Base-by-base conservation (phyloP, 345 rosid species). In the Eutrema heterophyllum region DNA sequence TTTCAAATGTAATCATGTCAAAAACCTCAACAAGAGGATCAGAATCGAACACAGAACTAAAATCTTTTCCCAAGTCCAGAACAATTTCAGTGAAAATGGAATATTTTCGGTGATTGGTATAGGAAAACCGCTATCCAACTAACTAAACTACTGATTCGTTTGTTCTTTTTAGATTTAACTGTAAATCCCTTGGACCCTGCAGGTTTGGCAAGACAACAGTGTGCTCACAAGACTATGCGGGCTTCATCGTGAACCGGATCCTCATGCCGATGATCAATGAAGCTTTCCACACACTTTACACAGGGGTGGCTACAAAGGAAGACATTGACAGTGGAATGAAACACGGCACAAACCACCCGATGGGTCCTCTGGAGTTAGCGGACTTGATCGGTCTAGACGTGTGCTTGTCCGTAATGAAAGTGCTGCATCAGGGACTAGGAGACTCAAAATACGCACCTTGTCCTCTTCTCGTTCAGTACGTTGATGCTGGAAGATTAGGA, bases 191-290 rank as follows among this genome's bases (percentile, higher is more conserved):
- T 60, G 43, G 49, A 49, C 24, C 15, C 33, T 75, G 75, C 87
- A 94, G 96, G 79, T 85, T 89, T 61, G 87, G 88, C 70, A 91
- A 94, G 93, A 85, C 77, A 9, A 80, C 87, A 49, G 80, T 94
- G 58, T 89, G 90, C 82, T 91, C 97, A 51, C 81, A 84, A 75
- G 97, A 94, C 66, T 89, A 82, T 10, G 33, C 97, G 0, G 97
- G 99, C 41, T 94, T 94, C 80, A 73, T 94, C 0, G 92, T 94
- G 67, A 94, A 94, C 72, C 82, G 99, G 46, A 89, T 91, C 78
- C 84, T 94, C 44, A 94, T 91, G 97, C 97, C 97, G 5, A 94
- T 94, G 99, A 89, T 94, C 81, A 94, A 94, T 43, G 97, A 91
- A 83, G 97, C 97, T 7, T 91, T 91, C 76, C 77, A 78, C 76